Evolutionary conservation across 345 rosid species (phyloP).

Genomic region (Geranium rotundifolium): DNA sequence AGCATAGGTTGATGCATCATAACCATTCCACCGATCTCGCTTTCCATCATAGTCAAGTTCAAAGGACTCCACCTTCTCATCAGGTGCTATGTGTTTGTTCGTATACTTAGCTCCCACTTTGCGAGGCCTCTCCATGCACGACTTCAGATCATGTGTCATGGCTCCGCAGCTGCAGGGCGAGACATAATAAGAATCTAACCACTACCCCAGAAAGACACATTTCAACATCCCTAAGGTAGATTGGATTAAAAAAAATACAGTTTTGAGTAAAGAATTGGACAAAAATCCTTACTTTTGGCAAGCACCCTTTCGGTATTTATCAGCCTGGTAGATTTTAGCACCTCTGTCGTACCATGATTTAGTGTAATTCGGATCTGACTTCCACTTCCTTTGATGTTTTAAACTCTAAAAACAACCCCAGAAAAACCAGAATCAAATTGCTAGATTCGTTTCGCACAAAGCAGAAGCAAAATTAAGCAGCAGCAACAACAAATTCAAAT

Average conservation of each 20-base stretch:
- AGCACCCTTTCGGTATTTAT: conserved; percentile 64
- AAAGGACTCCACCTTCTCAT: conserved; percentile 68
- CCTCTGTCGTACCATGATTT: conserved; percentile 70
- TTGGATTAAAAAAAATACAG: no score
- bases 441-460: no score
- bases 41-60: conserved; percentile 90
- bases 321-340: conserved; percentile 60
- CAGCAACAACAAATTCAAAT: no score
- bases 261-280: no score
- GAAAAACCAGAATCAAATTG: no score
- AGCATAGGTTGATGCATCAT: conserved; percentile 55
- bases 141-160: conserved; percentile 59
- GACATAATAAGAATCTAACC: no score
- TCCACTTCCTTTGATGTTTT: conserved; percentile 87
- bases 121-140: conserved; percentile 82
- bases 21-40: conserved; percentile 86
- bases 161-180: conserved; percentile 93
- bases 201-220: no score
- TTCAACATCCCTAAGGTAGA: no score
- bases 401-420: no score
- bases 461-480: no score
- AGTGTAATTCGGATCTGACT: conserved; percentile 66
- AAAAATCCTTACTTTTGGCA: no score
- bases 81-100: conserved; percentile 66
- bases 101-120: conserved; percentile 64